phyloP scores from a whole-genome alignment of 106 monocot genomes.

The Dioscorea alata region DNA sequence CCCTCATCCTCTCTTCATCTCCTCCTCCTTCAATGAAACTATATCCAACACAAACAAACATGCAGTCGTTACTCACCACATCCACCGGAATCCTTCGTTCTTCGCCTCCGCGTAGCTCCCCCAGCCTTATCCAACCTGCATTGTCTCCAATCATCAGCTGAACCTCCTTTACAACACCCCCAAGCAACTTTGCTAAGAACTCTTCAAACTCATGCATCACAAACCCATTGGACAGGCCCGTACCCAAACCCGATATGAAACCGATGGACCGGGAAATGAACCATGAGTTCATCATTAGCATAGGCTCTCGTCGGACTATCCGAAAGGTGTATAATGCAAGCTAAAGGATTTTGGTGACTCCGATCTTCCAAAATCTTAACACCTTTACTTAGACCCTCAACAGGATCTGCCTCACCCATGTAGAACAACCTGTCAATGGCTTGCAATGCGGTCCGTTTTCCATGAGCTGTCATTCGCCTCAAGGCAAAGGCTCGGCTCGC shows the following conservation, averaged over 20 bases:
- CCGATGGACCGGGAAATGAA: conserved; percentile 36
- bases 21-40: conserved; percentile 59
- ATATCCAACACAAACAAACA: conserved; percentile 47
- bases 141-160: conserved; percentile 58
- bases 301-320: conserved; percentile 35
- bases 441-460: conserved; percentile 63
- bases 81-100: conserved; percentile 66
- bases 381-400: conserved; percentile 60
- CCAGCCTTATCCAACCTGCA: conserved; percentile 42
- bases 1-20: conserved; percentile 31
- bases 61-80: conserved; percentile 20
- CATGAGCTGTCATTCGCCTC: conserved; percentile 64
- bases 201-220: conserved; percentile 96
- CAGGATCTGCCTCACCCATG: conserved; percentile 44
- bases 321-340: conserved; percentile 53
- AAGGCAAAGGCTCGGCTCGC: conserved; percentile 76
- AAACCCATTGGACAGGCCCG: conserved; percentile 51
- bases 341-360: conserved; percentile 30
- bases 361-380: conserved; percentile 59
- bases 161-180: conserved; percentile 52
- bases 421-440: conserved; percentile 71
- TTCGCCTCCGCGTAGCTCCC: conserved; percentile 64
- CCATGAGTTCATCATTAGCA: conserved; percentile 8
- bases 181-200: conserved; percentile 57
- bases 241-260: conserved; percentile 73